These are phyloP conservation scores for Paxillus rubicundulus DNA, from an alignment of 768 basidiomycete genomes.

Conservation along the genomic window DNA sequence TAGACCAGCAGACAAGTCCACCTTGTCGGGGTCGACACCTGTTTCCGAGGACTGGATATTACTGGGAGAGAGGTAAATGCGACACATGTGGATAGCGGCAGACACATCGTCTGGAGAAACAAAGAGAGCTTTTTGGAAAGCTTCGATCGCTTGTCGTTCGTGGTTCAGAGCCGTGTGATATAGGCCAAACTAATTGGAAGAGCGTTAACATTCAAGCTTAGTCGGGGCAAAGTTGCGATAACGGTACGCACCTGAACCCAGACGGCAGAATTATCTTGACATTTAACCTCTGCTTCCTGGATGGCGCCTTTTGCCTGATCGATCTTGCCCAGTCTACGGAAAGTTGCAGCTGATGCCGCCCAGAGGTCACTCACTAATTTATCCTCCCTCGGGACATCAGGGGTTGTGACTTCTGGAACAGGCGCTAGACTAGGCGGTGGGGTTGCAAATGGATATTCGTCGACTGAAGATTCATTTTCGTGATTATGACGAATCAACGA, in stretches of 20 bases:
- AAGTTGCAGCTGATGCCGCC: constrained; percentile 93
- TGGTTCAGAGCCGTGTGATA: constrained; percentile 63
- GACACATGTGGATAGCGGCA: constrained; percentile 75
- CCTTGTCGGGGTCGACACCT: constrained; percentile 38
- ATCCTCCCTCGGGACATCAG: constrained; percentile 52
- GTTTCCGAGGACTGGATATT: constrained; percentile 16
- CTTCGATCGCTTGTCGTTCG: constrained; percentile 62
- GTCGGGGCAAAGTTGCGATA: neutral
- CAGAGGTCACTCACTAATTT: constrained; percentile 82
- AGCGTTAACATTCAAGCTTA: neutral
- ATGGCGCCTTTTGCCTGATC: constrained; percentile 90
- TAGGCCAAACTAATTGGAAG: constrained; percentile 58
- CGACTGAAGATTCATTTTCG: constrained; percentile 30
- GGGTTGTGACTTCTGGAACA: constrained; percentile 30
- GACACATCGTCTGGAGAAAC: constrained; percentile 76
- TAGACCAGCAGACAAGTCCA: constrained; percentile 82
- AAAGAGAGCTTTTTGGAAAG: constrained; percentile 87
- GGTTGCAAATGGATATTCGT: constrained; percentile 37
- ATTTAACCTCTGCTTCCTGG: constrained; percentile 89
- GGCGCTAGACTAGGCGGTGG: constrained; percentile 35
- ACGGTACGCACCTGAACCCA: constrained; percentile 81
- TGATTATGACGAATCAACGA: constrained; percentile 40
- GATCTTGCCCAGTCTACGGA: constrained; percentile 82
- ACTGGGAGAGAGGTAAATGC: constrained; percentile 58
- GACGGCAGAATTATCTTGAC: constrained; percentile 83